Conservation (phyloP, 768 basidiomycete species). For the Rhodotorula paludigena region DNA sequence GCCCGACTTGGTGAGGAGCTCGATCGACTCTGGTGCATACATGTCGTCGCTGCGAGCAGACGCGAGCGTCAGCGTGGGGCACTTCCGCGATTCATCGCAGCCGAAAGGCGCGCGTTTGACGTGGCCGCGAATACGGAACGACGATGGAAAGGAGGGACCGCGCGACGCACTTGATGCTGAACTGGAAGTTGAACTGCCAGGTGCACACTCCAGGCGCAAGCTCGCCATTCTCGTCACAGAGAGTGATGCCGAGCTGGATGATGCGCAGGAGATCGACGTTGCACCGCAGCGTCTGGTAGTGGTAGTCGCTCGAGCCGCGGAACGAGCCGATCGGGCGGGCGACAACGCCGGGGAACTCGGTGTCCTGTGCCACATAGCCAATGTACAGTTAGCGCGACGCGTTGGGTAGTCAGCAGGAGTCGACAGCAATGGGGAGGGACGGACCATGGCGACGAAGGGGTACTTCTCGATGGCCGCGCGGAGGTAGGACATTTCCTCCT, state of each 20-base stretch:
- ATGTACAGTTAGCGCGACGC: neutral
- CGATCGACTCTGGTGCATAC: constrained; percentile 96
- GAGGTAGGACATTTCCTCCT: constrained; percentile 82
- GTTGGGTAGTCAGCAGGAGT: neutral
- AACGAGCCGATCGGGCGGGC: constrained; percentile 93
- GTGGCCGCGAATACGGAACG: too few relatives aligned
- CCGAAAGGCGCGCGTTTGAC: neutral
- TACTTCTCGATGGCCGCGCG: constrained; percentile 79
- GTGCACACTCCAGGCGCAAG: constrained; percentile 83
- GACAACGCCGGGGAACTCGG: constrained; percentile 97
- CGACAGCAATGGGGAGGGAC: constrained; percentile 28
- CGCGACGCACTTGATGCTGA: constrained; percentile 67
- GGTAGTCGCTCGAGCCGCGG: constrained; percentile 95
- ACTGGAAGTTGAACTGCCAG: constrained; percentile 99
- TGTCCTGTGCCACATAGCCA: constrained; percentile 60
- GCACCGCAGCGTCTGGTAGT: constrained; percentile 97
- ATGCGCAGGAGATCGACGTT: constrained; percentile 97
- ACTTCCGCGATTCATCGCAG: too few relatives aligned
- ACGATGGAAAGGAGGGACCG: too few relatives aligned
- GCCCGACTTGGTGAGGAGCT: constrained; percentile 86
- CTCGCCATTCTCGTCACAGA: constrained; percentile 90
- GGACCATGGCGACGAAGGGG: constrained; percentile 90
- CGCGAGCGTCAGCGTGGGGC: too few relatives aligned
- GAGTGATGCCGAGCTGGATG: constrained; percentile 92
- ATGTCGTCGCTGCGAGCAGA: constrained; percentile 73